Evolutionary conservation across 2,329 filamentous ascomycete genomes (phyloP), one percentile per base, ranked within the genome.

Genomic region (Trichophyton schoenleinii): DNA sequence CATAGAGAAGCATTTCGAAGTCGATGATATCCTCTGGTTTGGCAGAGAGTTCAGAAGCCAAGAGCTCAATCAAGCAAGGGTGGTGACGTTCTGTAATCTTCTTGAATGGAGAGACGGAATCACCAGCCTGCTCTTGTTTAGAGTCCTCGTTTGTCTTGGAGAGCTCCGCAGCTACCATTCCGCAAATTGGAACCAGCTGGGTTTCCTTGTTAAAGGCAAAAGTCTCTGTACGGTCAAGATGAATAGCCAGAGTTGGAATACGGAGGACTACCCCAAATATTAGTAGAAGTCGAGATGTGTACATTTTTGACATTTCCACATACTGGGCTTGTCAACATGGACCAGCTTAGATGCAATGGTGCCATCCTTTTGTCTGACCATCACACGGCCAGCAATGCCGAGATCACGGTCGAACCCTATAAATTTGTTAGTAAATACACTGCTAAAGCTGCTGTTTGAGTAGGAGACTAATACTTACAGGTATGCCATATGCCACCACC

Each of bases 161-260:
- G 62, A 99, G 81, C 77, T 96, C 91, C 1, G 90, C 89, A 59
- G 88, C 85, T 1, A 89, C 87, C 60, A 99, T 80, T 4, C 94
- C 94, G 22, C 88, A 86, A 70, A 99, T 96, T 3, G 94, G 94
- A 70, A 96, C 95, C 25, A 99, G 78, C 74, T 99, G 92, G 25
- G 87, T 90, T 79, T 99, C 94, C 79, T 96, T 97, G 80, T 97
- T 99, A 71, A 95, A 95, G 61, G 89, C 81, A 70, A 99, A 99
- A 64, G 81, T 89, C 68, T 88, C 82, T 68, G 89, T 85, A 61
- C 92, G 87, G 70, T 96, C 87, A 62, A 99, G 83, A 75, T 99
- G 94, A 66, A 97, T 95, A 38, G 94, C 94, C 65, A 99, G 80
- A 2, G 91, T 96, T 1, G 94, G 94, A 63, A 99, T 92, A 59